Evolutionary conservation across 805 yeast species (phyloP).

Genomic region (Monosporozyma aerobia): DNA sequence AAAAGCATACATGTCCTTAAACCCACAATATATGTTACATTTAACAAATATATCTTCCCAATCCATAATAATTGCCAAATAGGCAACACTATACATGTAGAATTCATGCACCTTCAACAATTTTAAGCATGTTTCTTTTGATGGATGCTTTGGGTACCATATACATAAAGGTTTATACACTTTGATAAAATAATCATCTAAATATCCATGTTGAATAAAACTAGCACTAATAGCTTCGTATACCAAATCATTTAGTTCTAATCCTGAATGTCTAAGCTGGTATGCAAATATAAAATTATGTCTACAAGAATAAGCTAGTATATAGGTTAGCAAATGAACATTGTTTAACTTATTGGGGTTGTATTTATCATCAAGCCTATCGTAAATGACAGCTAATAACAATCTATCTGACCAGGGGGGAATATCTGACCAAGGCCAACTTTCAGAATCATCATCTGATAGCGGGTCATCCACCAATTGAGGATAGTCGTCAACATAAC

Average conservation of each 20-base stretch:
- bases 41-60: not conserved
- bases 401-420: too few species aligned
- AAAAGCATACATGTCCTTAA: not conserved
- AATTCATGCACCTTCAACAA: not conserved
- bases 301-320: not conserved
- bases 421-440: too few species aligned
- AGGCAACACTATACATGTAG: not conserved
- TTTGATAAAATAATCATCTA: not conserved
- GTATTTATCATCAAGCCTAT: not conserved
- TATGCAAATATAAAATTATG: constrained; percentile 1
- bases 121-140: not conserved
- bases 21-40: not conserved
- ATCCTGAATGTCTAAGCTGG: not conserved
- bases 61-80: not conserved
- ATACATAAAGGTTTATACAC: not conserved
- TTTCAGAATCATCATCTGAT: not conserved
- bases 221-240: not conserved
- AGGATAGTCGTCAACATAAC: not conserved
- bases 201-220: not conserved
- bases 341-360: not conserved
- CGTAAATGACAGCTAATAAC: not conserved
- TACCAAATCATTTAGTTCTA: not conserved
- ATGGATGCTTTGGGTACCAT: constrained; percentile 1
- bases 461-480: not conserved
- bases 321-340: not conserved